Evolutionary conservation across 371 early-diverging fungal species (phyloP).

Genomic region (Umbelopsis sp.): DNA sequence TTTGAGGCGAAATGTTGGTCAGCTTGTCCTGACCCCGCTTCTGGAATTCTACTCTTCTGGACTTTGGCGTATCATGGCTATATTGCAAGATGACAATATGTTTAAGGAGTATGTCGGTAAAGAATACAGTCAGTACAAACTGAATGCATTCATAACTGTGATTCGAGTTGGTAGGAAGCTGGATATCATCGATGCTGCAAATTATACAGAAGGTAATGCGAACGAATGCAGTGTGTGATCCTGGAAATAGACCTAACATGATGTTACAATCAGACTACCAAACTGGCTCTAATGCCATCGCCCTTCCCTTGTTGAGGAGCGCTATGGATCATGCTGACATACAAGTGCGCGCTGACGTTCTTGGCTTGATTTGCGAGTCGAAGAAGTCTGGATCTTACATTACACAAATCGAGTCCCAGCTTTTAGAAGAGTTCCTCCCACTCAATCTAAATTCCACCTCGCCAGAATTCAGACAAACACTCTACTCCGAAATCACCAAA

Average conservation of each 20-base stretch:
- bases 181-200: slow-evolving; percentile 58
- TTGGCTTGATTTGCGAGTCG: slow-evolving; percentile 82
- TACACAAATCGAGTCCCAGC: slow-evolving; percentile 55
- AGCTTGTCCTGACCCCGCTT: slow-evolving; percentile 41
- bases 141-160: slow-evolving; percentile 51
- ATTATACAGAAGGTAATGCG: slow-evolving; percentile 35
- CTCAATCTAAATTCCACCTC: slow-evolving; percentile 73
- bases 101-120: background rate
- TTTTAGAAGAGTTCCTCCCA: slow-evolving; percentile 63
- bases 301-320: slow-evolving; percentile 36
- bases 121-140: slow-evolving; percentile 15
- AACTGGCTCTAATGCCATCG: slow-evolving; percentile 27
- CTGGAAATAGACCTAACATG: background rate
- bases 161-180: slow-evolving; percentile 57
- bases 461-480: slow-evolving; percentile 81
- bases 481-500: slow-evolving; percentile 62
- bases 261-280: background rate
- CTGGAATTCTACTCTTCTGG: slow-evolving; percentile 40
- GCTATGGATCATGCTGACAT: slow-evolving; percentile 76
- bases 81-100: slow-evolving; percentile 32
- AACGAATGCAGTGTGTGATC: background rate
- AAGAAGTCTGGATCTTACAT: slow-evolving; percentile 67
- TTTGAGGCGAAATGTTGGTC: slow-evolving; percentile 40
- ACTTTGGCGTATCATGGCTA: slow-evolving; percentile 45
- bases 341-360: slow-evolving; percentile 79